phyloP scores from a whole-genome alignment of 306 rosid species.

The Vigna hirtella region DNA sequence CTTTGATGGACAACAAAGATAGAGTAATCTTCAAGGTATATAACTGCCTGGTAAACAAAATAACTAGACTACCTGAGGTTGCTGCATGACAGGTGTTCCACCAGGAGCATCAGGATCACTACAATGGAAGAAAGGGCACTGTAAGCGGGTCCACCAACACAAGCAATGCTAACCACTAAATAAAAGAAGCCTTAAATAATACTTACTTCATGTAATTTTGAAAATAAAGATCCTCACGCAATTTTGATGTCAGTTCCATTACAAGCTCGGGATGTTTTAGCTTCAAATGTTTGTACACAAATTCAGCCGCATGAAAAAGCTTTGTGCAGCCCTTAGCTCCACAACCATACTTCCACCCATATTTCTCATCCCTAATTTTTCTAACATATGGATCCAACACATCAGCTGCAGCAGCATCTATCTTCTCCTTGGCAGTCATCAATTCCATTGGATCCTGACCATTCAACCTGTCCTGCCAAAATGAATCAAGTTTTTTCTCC shows the following conservation, averaged over 20 bases:
- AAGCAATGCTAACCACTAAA: slow-evolving; percentile 1
- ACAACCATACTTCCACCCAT: slow-evolving; percentile 99
- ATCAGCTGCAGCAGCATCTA: slow-evolving; percentile 91
- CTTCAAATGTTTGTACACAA: slow-evolving; percentile 94
- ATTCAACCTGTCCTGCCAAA: slow-evolving; percentile 85
- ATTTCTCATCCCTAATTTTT: slow-evolving; percentile 97
- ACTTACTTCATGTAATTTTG: slow-evolving; percentile 98
- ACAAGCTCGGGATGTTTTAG: slow-evolving; percentile 89
- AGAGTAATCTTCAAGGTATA: slow-evolving; percentile 21
- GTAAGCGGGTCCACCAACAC: slow-evolving; percentile 38
- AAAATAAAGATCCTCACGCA: slow-evolving; percentile 92
- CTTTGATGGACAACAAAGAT: slow-evolving; percentile 13
- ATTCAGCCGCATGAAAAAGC: slow-evolving; percentile 96
- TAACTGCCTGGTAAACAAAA: slow-evolving; percentile 29
- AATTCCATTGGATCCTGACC: slow-evolving; percentile 94
- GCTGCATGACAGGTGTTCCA: slow-evolving; percentile 97
- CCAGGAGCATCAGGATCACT: slow-evolving; percentile 96
- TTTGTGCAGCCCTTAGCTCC: slow-evolving; percentile 99
- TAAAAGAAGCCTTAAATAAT: slow-evolving; percentile 18
- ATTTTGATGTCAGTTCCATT: slow-evolving; percentile 79
- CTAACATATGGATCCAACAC: slow-evolving; percentile 88
- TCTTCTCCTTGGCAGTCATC: slow-evolving; percentile 96
- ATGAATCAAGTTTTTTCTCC: slow-evolving; percentile 85
- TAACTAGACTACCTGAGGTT: slow-evolving; percentile 68
- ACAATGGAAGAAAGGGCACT: slow-evolving; percentile 44